Conservation (phyloP, 305 asterid genomes). For the Ilex paraguariensis region DNA sequence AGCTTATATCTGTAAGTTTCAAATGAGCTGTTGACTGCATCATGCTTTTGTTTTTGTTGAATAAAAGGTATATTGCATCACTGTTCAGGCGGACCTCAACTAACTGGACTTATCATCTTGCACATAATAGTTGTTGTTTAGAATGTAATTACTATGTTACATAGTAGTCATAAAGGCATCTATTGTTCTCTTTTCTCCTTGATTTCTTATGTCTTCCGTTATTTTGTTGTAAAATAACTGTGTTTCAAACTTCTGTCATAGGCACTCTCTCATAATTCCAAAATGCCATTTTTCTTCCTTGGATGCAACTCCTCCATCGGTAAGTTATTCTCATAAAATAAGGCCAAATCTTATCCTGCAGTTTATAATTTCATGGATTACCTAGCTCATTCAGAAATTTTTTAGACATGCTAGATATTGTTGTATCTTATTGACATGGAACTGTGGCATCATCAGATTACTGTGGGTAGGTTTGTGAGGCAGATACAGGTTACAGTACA, state of each 20-base stretch:
- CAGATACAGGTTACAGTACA: too few relatives aligned
- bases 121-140: neutral
- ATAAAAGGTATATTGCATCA: too few relatives aligned
- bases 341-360: neutral
- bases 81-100: too few relatives aligned
- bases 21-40: too few relatives aligned
- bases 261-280: constrained; percentile 92
- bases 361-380: too few relatives aligned
- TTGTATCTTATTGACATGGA: neutral
- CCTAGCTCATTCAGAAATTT: neutral
- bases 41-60: too few relatives aligned
- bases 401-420: neutral
- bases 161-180: neutral
- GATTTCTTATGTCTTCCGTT: too few relatives aligned
- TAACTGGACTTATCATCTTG: too few relatives aligned
- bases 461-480: neutral
- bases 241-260: constrained; percentile 19
- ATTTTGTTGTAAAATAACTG: constrained; percentile 9
- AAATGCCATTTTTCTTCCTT: constrained; percentile 77
- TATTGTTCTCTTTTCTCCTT: neutral
- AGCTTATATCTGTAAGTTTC: too few relatives aligned
- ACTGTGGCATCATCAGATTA: too few relatives aligned
- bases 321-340: constrained; percentile 30
- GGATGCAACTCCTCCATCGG: constrained; percentile 83
- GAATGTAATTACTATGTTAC: neutral